Evolutionary conservation across 208 protist species (phyloP).

Genomic region (Wallacemonas sp.): DNA sequence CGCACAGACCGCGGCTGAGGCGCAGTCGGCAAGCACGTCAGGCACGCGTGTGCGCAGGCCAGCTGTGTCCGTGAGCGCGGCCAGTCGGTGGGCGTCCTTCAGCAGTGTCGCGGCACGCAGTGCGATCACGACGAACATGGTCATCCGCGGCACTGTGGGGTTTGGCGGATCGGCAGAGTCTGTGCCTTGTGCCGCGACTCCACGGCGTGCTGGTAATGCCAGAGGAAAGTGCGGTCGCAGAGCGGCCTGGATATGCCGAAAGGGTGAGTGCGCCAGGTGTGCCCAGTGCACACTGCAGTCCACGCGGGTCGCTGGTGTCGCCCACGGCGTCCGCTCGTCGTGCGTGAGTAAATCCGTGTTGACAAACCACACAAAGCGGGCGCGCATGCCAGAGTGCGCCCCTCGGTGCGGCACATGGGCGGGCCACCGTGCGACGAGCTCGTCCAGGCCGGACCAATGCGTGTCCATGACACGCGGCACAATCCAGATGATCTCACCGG

Average conservation of each 20-base stretch:
- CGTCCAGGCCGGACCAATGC: not conserved
- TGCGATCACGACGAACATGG: not conserved
- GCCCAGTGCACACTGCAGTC: not conserved
- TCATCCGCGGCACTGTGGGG: too few relatives aligned
- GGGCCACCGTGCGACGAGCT: conserved; percentile 15
- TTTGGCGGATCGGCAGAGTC: too few relatives aligned
- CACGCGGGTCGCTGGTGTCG: not conserved
- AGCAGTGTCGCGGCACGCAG: not conserved
- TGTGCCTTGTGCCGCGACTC: too few relatives aligned
- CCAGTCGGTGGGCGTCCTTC: not conserved
- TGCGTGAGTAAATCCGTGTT: not conserved
- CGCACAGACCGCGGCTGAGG: not conserved
- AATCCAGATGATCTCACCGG: conserved; percentile 32
- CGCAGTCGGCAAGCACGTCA: not conserved
- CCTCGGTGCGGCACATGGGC: not conserved
- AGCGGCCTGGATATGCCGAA: too few relatives aligned
- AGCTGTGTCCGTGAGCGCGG: not conserved
- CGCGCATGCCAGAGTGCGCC: not conserved
- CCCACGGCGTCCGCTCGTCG: not conserved
- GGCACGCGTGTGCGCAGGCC: not conserved
- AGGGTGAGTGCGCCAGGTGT: not conserved
- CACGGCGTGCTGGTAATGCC: too few relatives aligned
- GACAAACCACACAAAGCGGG: conserved; percentile 7
- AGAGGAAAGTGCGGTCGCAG: too few relatives aligned
- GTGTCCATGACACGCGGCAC: conserved; percentile 17